A percentile compares a stretch with the other conserved stretches of the same genome.
phyloP scores from a whole-genome alignment of 2,329 filamentous ascomycete genomes.

The Davidsoniella australis region DNA sequence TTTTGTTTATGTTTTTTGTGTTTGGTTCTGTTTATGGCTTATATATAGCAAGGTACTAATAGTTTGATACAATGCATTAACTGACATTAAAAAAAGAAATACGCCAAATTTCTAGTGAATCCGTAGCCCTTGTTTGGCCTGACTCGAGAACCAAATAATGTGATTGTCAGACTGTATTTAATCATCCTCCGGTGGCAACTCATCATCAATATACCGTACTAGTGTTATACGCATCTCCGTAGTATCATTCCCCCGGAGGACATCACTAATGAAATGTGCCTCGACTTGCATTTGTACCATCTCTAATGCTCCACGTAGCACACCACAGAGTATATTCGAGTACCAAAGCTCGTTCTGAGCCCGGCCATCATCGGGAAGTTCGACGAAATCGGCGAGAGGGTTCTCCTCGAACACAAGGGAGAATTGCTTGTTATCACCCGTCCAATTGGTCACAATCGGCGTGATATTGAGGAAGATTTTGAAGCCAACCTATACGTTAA shows the following conservation, averaged over 20 bases:
- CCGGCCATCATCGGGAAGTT: constrained; percentile 85
- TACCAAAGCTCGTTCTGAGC: constrained; percentile 97
- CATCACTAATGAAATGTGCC: constrained; percentile 86
- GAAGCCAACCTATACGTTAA: constrained; percentile 60
- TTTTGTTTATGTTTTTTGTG: too few species aligned
- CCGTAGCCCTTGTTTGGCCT: too few species aligned
- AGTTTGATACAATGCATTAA: too few species aligned
- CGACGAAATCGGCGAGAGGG: constrained; percentile 90
- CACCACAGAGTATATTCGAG: constrained; percentile 89
- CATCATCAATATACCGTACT: constrained; percentile 89
- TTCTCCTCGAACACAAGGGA: constrained; percentile 95
- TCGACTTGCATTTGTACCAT: constrained; percentile 99
- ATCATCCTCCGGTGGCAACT: constrained; percentile 92
- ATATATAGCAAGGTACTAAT: too few species aligned
- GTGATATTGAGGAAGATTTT: constrained; percentile 98
- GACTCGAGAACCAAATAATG: too few species aligned
- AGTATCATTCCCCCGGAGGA: constrained; percentile 81
- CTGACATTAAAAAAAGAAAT: too few species aligned
- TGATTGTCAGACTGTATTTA: constrained; percentile 24
- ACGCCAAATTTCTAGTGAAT: too few species aligned
- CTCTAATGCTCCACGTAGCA: constrained; percentile 77
- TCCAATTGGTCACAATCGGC: constrained; percentile 88
- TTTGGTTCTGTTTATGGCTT: too few species aligned
- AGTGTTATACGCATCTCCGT: constrained; percentile 93
- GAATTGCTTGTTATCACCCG: constrained; percentile 88